Evolutionary conservation across 2,329 filamentous ascomycete genomes (phyloP).

Genomic region (Beauveria varroae): DNA sequence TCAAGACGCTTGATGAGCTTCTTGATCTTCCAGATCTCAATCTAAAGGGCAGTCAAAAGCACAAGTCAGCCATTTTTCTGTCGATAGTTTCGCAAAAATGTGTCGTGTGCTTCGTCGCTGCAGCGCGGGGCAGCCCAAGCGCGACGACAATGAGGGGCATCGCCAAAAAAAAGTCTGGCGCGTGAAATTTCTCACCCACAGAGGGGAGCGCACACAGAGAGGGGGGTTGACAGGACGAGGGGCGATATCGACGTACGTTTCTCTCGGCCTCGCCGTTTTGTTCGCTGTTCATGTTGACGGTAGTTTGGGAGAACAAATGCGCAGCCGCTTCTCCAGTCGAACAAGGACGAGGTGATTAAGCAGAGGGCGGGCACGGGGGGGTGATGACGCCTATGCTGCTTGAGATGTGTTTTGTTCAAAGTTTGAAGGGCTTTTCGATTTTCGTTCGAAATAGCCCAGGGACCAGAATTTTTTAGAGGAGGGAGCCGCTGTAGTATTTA

Average conservation of each 20-base stretch:
- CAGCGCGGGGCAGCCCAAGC: slow-evolving; percentile 6
- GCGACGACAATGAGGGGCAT: slow-evolving; percentile 11
- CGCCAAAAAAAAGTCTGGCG: slow-evolving; percentile 8
- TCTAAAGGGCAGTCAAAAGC: slow-evolving; percentile 32
- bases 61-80: neutral
- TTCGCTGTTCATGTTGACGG: slow-evolving; percentile 12
- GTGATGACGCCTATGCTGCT: slow-evolving; percentile 6
- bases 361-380: slow-evolving; percentile 6
- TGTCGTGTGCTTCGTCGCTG: neutral
- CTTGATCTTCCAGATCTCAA: slow-evolving; percentile 95
- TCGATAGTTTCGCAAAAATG: neutral
- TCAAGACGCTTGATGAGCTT: slow-evolving; percentile 99
- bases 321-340: neutral
- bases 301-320: neutral
- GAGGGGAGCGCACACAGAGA: slow-evolving; percentile 6
- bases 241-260: slow-evolving; percentile 10
- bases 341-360: slow-evolving; percentile 1
- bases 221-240: slow-evolving; percentile 3
- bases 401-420: slow-evolving; percentile 11
- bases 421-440: neutral
- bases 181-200: slow-evolving; percentile 9
- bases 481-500: neutral
- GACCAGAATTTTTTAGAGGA: slow-evolving; percentile 7
- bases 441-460: neutral
- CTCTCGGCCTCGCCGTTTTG: slow-evolving; percentile 13